Evolutionary conservation across 495 filamentous ascomycete species (phyloP).

Genomic region (Rhypophila decipiens): DNA sequence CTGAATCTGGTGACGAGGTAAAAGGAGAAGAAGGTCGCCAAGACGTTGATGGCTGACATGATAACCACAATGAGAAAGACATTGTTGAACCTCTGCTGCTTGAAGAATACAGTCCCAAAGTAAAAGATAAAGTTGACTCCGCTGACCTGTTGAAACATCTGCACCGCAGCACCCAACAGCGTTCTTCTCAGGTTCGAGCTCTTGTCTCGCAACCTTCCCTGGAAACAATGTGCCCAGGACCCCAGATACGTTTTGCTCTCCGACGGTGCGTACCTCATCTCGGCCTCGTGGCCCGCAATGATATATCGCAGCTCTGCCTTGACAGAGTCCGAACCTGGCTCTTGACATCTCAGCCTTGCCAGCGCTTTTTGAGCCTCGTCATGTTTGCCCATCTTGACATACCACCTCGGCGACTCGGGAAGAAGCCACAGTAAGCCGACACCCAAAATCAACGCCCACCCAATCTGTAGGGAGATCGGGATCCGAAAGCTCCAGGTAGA

Average conservation of each 20-base stretch:
- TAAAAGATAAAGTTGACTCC: slow-evolving; percentile 65
- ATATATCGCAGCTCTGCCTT: slow-evolving; percentile 66
- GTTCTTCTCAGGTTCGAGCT: slow-evolving; percentile 57
- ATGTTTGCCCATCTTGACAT: slow-evolving; percentile 63
- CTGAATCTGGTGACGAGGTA: slow-evolving; percentile 64
- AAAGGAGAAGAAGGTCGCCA: slow-evolving; percentile 59
- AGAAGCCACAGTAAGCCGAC: slow-evolving; percentile 62
- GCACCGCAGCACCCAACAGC: slow-evolving; percentile 33
- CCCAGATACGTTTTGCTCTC: slow-evolving; percentile 30
- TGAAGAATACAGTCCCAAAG: slow-evolving; percentile 67
- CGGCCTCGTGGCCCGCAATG: slow-evolving; percentile 54
- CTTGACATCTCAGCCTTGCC: slow-evolving; percentile 46
- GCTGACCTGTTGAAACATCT: slow-evolving; percentile 52
- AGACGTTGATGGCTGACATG: slow-evolving; percentile 58
- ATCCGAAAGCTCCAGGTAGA: slow-evolving; percentile 70
- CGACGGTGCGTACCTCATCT: not conserved
- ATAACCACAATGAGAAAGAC: slow-evolving; percentile 58
- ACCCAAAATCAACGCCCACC: slow-evolving; percentile 68
- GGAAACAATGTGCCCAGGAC: slow-evolving; percentile 60
- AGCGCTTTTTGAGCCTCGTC: slow-evolving; percentile 55
- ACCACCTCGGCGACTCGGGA: slow-evolving; percentile 74
- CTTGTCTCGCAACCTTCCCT: slow-evolving; percentile 60
- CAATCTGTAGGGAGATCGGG: slow-evolving; percentile 70
- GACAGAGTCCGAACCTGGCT: slow-evolving; percentile 56
- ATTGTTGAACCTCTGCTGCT: slow-evolving; percentile 56